These are phyloP conservation scores for Starmerella geochares DNA, from an alignment of 805 yeast genomes.

Conservation along the genomic window DNA sequence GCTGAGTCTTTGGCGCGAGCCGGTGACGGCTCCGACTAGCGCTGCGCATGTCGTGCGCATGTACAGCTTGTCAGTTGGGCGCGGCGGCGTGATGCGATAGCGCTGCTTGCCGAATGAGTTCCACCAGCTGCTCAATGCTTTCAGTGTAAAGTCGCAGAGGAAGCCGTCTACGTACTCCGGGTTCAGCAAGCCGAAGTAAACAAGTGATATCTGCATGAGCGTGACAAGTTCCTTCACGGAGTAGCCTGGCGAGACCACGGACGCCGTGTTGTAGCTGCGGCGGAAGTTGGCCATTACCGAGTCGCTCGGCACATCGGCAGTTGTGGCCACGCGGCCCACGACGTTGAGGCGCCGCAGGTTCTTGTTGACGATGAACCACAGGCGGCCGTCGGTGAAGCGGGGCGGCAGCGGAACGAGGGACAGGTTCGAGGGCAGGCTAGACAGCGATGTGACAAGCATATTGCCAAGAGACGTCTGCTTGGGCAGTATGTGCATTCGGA, in stretches of 20 bases:
- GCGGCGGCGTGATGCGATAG: conserved; percentile 24
- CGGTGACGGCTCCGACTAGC: conserved; percentile 62
- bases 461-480: conserved; percentile 52
- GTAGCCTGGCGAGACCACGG: conserved; percentile 44
- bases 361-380: conserved; percentile 59
- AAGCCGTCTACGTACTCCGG: conserved; percentile 73
- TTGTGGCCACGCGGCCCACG: conserved; percentile 71
- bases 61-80: conserved; percentile 21
- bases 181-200: conserved; percentile 64
- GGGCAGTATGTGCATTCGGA: conserved; percentile 56
- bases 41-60: conserved; percentile 52
- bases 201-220: conserved; percentile 62
- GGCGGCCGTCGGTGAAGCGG: conserved; percentile 37
- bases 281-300: conserved; percentile 75
- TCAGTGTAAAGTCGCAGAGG: conserved; percentile 65
- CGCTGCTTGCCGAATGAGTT: conserved; percentile 44
- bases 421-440: conserved; percentile 65
- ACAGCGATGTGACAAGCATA: conserved; percentile 71
- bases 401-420: conserved; percentile 57
- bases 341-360: conserved; percentile 69
- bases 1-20: conserved; percentile 56
- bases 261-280: conserved; percentile 51
- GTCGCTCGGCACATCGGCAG: conserved; percentile 55
- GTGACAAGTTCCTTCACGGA: conserved; percentile 68
- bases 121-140: conserved; percentile 78